Percentiles rank a stretch among this genome's conserved stretches.
phyloP scores from a whole-genome alignment of 208 protist genomes.

The Leishmania major region DNA sequence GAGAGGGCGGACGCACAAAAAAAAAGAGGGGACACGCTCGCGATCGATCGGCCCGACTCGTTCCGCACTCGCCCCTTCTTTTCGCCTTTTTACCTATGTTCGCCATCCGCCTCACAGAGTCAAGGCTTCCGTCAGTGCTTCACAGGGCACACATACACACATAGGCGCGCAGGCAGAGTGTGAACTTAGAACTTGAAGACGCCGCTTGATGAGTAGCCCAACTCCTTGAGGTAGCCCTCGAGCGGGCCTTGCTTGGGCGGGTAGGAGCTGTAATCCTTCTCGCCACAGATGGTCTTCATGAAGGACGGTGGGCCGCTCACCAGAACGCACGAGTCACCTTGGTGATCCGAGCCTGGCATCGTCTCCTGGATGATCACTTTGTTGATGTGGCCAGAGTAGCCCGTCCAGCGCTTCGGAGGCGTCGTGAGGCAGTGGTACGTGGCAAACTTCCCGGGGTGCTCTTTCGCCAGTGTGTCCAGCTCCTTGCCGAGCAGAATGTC shows the following conservation, averaged over 20 bases:
- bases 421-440: slow-evolving; percentile 75
- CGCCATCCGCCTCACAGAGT: neutral
- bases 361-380: slow-evolving; percentile 60
- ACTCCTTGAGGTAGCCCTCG: slow-evolving; percentile 66
- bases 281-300: slow-evolving; percentile 76
- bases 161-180: neutral
- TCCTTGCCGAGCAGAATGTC: slow-evolving; percentile 84
- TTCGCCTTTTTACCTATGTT: neutral
- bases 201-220: slow-evolving; percentile 62
- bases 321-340: slow-evolving; percentile 47
- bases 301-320: slow-evolving; percentile 80
- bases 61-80: neutral
- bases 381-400: slow-evolving; percentile 66
- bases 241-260: slow-evolving; percentile 70
- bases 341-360: slow-evolving; percentile 53
- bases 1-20: neutral
- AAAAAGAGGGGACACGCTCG: neutral
- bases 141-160: neutral
- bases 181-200: slow-evolving; percentile 79
- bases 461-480: slow-evolving; percentile 56
- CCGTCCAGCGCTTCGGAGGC: slow-evolving; percentile 50
- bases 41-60: neutral
- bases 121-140: neutral
- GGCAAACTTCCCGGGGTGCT: slow-evolving; percentile 63
- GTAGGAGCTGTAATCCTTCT: slow-evolving; percentile 61